Evolutionary conservation across 768 basidiomycete genomes (phyloP), one percentile per base, ranked within the genome.

Genomic region (Collybia nuda): DNA sequence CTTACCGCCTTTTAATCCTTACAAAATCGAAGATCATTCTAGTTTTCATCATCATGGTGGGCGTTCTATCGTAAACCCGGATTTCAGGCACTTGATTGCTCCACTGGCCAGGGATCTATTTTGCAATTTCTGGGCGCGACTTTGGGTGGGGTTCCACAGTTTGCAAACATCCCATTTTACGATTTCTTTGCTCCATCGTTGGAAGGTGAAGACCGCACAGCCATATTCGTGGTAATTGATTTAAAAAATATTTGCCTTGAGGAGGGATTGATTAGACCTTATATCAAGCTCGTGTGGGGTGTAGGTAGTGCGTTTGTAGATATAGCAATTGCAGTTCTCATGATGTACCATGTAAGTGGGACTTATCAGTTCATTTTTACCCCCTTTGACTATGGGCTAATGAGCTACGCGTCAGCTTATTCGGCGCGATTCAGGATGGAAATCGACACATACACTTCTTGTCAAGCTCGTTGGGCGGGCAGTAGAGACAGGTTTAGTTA

Each of bases 361-460:
- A 46, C 22, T 21, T 11, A 22, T 26, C 28, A 11, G 9, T 39
- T 7, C 23, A 17, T n/a, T 21, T 17, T 32, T 5, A n/a, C n/a
- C 8, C 11, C 2, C 12, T 15, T 26, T 18, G 7, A 7, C 7
- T 11, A 8, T 40, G 47, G 29, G 11, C 11, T 22, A 28, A 24
- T 19, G 14, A 32, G 9, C 11, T 40, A 15, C n/a, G 15, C 24
- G 6, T 15, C 40, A 48, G 47, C 29, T 48, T n/a, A 26, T 48
- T 36, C 40, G 39, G 18, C 23, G 32, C n/a, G 47, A 48, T 41
- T 24, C 40, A 2, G 39, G 40, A 39, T 48, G 47, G 47, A 32
- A 40, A 6, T 18, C 38, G 28, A 48, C 19, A 32, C 47, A 48
- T 48, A 22, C 40, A 9, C n/a, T 48, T 7, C 37, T 48, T 19